Evolutionary conservation across 805 yeast species (phyloP).

Genomic region (Candida vaughaniae): DNA sequence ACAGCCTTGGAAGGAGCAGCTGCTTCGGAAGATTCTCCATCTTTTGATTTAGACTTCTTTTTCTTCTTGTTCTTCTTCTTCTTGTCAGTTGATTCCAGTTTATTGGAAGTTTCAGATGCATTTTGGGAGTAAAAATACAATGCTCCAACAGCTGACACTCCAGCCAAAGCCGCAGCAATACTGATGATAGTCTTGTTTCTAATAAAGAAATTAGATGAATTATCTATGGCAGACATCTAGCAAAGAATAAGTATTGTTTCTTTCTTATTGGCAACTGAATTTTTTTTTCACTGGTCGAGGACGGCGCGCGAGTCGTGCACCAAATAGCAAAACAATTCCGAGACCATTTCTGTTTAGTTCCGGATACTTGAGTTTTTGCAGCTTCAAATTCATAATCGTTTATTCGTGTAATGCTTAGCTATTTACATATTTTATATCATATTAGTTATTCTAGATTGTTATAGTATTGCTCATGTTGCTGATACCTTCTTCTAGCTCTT

Average conservation of each 20-base stretch:
- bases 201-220: constrained; percentile 35
- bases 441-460: constrained; percentile 17
- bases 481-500: constrained; percentile 33
- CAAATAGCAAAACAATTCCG: too few species aligned
- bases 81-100: constrained; percentile 21
- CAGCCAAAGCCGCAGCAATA: constrained; percentile 57
- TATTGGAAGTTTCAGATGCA: constrained; percentile 2
- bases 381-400: too few species aligned
- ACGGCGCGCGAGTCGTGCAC: not conserved
- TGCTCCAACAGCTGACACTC: constrained; percentile 62
- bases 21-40: constrained; percentile 21
- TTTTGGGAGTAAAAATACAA: constrained; percentile 41
- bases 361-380: too few species aligned
- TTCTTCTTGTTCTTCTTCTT: constrained; percentile 47
- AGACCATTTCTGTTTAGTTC: too few species aligned
- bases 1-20: not conserved
- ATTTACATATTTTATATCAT: too few species aligned
- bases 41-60: constrained; percentile 34
- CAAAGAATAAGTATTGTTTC: too few species aligned
- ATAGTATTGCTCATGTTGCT: constrained; percentile 29
- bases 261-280: too few species aligned
- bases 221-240: constrained; percentile 19
- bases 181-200: constrained; percentile 63
- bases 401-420: too few species aligned
- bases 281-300: constrained; percentile 10